Percentiles rank a stretch among this genome's conserved stretches.
Conservation (phyloP, 768 basidiomycete species). For the Naematelia encephala region DNA sequence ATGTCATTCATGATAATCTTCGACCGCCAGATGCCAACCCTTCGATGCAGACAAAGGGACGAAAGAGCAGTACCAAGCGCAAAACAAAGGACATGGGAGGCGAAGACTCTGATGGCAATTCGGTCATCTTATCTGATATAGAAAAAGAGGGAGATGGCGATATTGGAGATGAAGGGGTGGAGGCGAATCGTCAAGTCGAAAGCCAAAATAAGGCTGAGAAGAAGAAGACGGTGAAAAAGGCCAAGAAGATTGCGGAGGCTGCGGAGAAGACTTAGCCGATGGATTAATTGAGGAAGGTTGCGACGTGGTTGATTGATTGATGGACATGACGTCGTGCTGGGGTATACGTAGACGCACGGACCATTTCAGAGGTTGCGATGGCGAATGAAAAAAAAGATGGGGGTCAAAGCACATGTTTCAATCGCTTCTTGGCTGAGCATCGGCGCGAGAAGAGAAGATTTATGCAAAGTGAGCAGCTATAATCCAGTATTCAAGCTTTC, state of each 20-base stretch:
- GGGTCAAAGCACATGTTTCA: too few species aligned
- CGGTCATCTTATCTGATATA: slow-evolving; percentile 31
- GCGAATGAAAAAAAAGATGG: too few species aligned
- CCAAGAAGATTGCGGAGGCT: slow-evolving; percentile 4
- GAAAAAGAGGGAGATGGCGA: slow-evolving; percentile 47
- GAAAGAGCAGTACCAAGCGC: slow-evolving; percentile 53
- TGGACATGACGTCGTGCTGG: too few species aligned
- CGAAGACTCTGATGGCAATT: slow-evolving; percentile 41
- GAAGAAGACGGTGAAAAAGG: slow-evolving; percentile 6
- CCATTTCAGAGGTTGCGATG: too few species aligned
- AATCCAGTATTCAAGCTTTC: too few species aligned
- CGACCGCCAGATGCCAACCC: slow-evolving; percentile 55
- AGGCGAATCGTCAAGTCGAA: slow-evolving; percentile 12
- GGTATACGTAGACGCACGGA: too few species aligned
- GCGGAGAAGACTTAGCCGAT: neutral
- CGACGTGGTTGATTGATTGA: too few species aligned
- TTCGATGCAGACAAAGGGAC: slow-evolving; percentile 55
- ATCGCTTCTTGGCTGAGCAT: too few species aligned
- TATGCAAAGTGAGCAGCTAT: too few species aligned
- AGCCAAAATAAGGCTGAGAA: slow-evolving; percentile 12
- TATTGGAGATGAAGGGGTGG: slow-evolving; percentile 33
- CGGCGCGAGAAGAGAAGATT: too few species aligned
- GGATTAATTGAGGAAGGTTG: too few species aligned
- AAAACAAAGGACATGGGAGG: slow-evolving; percentile 41
- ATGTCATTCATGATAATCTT: slow-evolving; percentile 59